These are phyloP conservation scores for Peronosclerospora sorghi DNA, from an alignment of 352 stramenopile species.

Conservation along the genomic window DNA sequence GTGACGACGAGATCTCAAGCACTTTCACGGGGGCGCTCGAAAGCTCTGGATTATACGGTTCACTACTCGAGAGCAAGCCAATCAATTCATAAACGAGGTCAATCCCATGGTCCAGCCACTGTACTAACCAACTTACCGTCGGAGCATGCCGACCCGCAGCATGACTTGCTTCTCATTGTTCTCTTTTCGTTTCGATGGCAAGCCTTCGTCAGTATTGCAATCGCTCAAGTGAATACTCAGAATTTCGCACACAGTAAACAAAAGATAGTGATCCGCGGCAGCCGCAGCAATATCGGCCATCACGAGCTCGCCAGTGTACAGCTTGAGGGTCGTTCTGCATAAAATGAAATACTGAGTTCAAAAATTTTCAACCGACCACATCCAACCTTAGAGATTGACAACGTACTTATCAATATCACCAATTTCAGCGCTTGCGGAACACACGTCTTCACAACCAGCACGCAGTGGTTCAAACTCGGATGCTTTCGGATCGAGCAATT, in stretches of 20 bases:
- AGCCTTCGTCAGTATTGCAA: conserved; percentile 15
- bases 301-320: conserved; percentile 61
- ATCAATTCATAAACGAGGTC: conserved; percentile 1
- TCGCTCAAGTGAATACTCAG: conserved; percentile 36
- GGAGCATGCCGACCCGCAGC: conserved; percentile 49
- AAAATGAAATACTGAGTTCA: background rate
- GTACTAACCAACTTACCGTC: conserved; percentile 29
- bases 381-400: background rate
- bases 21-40: conserved; percentile 27
- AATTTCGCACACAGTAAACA: conserved; percentile 78
- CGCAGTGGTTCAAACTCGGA: conserved; percentile 33
- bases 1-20: conserved; percentile 37
- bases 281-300: conserved; percentile 53
- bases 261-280: conserved; percentile 53
- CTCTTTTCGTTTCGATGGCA: conserved; percentile 17
- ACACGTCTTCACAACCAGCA: conserved; percentile 23
- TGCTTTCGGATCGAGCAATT: conserved; percentile 29
- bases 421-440: conserved; percentile 37
- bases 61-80: conserved; percentile 14
- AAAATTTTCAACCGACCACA: background rate
- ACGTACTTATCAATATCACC: conserved; percentile 49
- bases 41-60: conserved; percentile 41
- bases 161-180: conserved; percentile 23
- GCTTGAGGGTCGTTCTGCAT: conserved; percentile 35
- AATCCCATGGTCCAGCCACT: background rate